Evolutionary conservation across 805 yeast genomes (phyloP).

Genomic region (Candida glaebosa): DNA sequence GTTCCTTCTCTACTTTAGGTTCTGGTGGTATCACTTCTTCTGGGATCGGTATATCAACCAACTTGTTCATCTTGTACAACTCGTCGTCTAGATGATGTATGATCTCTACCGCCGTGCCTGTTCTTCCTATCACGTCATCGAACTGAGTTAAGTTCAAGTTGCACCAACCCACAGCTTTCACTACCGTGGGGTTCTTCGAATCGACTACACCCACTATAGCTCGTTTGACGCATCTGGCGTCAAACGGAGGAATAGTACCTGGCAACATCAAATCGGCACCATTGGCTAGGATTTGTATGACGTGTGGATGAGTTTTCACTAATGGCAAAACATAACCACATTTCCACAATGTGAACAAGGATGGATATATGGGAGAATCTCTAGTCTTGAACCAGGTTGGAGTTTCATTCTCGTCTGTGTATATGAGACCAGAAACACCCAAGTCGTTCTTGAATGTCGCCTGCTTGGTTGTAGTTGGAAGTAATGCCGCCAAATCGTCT

Average conservation of each 20-base stretch:
- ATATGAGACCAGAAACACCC: constrained; percentile 58
- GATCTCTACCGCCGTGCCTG: constrained; percentile 77
- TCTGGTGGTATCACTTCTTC: constrained; percentile 21
- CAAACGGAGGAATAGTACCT: constrained; percentile 64
- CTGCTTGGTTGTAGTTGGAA: constrained; percentile 58
- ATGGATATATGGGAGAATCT: constrained; percentile 59
- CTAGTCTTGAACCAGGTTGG: constrained; percentile 73
- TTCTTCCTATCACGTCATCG: constrained; percentile 51
- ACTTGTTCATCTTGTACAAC: constrained; percentile 49
- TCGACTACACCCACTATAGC: constrained; percentile 70
- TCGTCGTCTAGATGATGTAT: constrained; percentile 69
- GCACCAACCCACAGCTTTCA: constrained; percentile 71
- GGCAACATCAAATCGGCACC: constrained; percentile 86
- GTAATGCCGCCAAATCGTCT: constrained; percentile 35
- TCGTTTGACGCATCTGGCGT: constrained; percentile 45
- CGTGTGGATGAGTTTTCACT: constrained; percentile 69
- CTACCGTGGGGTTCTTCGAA: constrained; percentile 54
- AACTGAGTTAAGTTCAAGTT: constrained; percentile 43
- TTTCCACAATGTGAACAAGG: constrained; percentile 70
- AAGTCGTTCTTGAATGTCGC: constrained; percentile 56
- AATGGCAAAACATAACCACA: constrained; percentile 64
- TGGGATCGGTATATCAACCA: constrained; percentile 34
- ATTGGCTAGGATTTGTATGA: constrained; percentile 61
- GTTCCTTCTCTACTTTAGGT: neutral
- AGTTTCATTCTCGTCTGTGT: constrained; percentile 55